Base-by-base conservation (phyloP, 257 asterid species). In the Schizonepeta tenuifolia region DNA sequence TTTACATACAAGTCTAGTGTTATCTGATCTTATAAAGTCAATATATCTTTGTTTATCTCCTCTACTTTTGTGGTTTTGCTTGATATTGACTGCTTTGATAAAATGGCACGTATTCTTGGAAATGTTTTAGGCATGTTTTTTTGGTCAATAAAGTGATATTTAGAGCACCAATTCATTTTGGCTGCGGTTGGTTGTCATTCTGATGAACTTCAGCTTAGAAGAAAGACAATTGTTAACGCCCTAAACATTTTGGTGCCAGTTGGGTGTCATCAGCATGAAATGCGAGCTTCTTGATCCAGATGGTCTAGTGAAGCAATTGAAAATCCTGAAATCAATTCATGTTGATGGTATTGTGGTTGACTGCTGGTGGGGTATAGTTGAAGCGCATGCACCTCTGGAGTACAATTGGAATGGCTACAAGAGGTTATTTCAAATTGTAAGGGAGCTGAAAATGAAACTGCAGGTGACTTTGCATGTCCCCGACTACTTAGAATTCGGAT, bases 311-410 rank as follows among this genome's bases (percentile, higher is more conserved):
- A 88, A 89, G 82, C 97, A 91, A 79, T 84, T 94, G 71, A 89
- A 89, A 82, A 70, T 83, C 73, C 81, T 91, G 84, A 91, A 92
- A 83, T 88, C 96, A 58, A 51, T 85, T 22, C 87, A 86, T 40
- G 80, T 91, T 44, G 97, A 94, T 77, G 98, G 99, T 33, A 78
- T 91, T 69, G 79, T 83, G 89, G 93, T 91, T 69, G 95, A 94
- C 80, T 94, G 99, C 84, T 93, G 98, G 98, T 93, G 98, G 98
- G 98, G 98, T 59, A 79, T 91, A 41, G 98, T 93, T 63, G 98
- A 93, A 83, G 95, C 97, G 10, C 88, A 86, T 82, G 90, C 82
- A 74, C 98, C 98, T 17, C 97, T 85, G 67, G 91, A 86, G 79
- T 93, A 93, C 83, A 89, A 93, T 79, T 93, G 98, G 98, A 89